Evolutionary conservation across 345 rosid genomes (phyloP).

Genomic region (Acer yangbiense): DNA sequence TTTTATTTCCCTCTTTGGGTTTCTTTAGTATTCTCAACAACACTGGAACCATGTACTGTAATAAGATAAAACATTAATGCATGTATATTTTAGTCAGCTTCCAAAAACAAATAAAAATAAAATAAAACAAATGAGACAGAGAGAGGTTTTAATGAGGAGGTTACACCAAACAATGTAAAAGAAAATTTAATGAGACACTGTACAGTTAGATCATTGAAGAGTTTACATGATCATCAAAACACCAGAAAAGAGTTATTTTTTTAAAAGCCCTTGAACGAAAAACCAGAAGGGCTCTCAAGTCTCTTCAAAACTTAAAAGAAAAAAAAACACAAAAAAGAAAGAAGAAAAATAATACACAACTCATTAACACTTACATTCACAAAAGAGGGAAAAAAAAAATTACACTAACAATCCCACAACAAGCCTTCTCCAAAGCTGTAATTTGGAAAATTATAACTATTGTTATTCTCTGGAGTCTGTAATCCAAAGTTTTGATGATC

Average conservation of each 20-base stretch:
- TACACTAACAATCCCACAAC: slow-evolving; percentile 28
- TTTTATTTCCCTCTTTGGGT: neutral
- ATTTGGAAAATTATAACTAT: neutral
- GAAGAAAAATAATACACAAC: neutral
- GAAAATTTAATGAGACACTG: slow-evolving; percentile 18
- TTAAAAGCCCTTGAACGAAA: slow-evolving; percentile 25
- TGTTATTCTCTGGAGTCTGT: slow-evolving; percentile 11
- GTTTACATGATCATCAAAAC: neutral
- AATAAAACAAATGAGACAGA: neutral
- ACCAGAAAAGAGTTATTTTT: neutral
- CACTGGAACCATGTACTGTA: neutral
- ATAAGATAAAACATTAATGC: neutral
- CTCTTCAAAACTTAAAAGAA: too few relatives aligned
- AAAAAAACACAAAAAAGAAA: neutral
- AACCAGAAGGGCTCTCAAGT: slow-evolving; percentile 20
- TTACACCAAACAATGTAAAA: slow-evolving; percentile 9
- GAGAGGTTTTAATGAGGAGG: slow-evolving; percentile 9
- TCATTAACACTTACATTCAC: slow-evolving; percentile 7
- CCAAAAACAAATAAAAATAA: neutral
- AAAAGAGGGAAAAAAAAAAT: neutral
- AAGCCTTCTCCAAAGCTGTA: slow-evolving; percentile 32
- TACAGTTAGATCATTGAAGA: slow-evolving; percentile 22
- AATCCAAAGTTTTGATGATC: slow-evolving; percentile 1
- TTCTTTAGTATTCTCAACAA: neutral
- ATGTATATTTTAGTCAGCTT: neutral